Base-by-base conservation (phyloP, 1,284 basidiomycete species). In the Pseudozyma flocculosa region DNA sequence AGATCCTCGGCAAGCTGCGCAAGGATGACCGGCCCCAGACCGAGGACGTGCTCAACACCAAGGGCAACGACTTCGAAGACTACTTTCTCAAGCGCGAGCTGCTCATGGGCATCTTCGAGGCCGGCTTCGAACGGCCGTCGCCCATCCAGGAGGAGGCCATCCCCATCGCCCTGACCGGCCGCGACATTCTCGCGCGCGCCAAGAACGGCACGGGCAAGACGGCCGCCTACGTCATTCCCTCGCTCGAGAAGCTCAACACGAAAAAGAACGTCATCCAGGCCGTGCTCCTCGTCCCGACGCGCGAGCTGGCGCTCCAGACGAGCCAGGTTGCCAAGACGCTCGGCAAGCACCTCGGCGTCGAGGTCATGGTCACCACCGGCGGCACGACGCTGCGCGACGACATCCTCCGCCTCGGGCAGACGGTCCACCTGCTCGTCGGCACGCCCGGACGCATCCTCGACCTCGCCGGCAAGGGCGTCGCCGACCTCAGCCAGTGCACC, bases 341-440 rank as follows among this genome's bases (percentile, higher is more conserved):
- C 48, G 93, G 93, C 53, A 96, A 96, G 79, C 94, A 97, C 75
- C 88, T 95, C 84, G 88, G 87, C 54, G 80, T 92, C 37, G 90
- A 98, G 81, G 90, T 98, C 80, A 98, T 98, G 95, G 94, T 98
- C 54, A 96, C 94, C 54, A 98, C 94, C 3, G 95, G 95, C 61
- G 94, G 95, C 36, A 98, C 94, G 7, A 95, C 92, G 32, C 85
- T 98, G 72, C 92, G 94, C 80, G 94, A 98, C 81, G 94, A 98
- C 79, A 98, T 98, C 78, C 83, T 98, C 70, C 72, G 75, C 62
- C 82, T 98, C 47, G 85, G 87, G 18, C 91, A 97, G 80, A 80
- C 86, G 9, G 94, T 98, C 7, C 94, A 98, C 79, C 88, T 98
- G 49, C 87, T 98, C 45, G 94, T 97, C 60, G 94, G 94, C 45